These are phyloP conservation scores for Dioszegia aurantiaca DNA, from an alignment of 768 basidiomycete genomes.

Conservation along the genomic window DNA sequence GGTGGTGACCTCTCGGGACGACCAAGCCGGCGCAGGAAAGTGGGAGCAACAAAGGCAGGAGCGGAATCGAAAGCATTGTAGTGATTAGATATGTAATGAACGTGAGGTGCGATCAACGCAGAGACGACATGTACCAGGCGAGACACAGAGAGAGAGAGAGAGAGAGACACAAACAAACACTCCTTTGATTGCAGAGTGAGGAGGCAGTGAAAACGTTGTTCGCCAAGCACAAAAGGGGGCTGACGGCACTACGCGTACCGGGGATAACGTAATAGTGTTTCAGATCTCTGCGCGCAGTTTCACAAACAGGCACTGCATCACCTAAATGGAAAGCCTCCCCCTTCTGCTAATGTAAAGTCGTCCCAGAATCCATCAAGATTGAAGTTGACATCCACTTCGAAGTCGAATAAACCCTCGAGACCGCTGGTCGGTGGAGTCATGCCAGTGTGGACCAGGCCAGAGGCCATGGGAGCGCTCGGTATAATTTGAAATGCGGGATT, in stretches of 20 bases:
- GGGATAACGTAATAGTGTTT: too few relatives aligned
- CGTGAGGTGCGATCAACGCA: slow-evolving; percentile 12
- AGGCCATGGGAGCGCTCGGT: neutral
- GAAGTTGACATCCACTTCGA: slow-evolving; percentile 42
- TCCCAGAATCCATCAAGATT: slow-evolving; percentile 45
- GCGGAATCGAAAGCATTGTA: slow-evolving; percentile 6
- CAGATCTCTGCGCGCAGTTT: neutral
- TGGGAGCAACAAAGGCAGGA: slow-evolving; percentile 1
- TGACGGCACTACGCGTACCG: neutral
- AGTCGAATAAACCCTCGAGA: slow-evolving; percentile 33
- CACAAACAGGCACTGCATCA: slow-evolving; percentile 5
- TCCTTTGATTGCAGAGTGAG: neutral
- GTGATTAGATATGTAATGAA: slow-evolving; percentile 6
- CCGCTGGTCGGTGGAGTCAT: slow-evolving; percentile 11
- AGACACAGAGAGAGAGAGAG: slow-evolving; percentile 1
- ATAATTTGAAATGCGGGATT: neutral
- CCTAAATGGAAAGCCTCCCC: slow-evolving; percentile 38
- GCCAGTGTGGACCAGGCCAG: slow-evolving; percentile 1
- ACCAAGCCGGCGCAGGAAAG: slow-evolving; percentile 3
- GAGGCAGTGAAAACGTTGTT: neutral
- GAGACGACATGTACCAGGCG: neutral
- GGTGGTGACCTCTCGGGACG: slow-evolving; percentile 10
- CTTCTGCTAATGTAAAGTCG: slow-evolving; percentile 39
- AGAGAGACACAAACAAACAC: neutral
- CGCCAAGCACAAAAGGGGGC: neutral